Base-by-base conservation (phyloP, 192 early-diverging fungal genomes). In the Coemansia sp. region DNA sequence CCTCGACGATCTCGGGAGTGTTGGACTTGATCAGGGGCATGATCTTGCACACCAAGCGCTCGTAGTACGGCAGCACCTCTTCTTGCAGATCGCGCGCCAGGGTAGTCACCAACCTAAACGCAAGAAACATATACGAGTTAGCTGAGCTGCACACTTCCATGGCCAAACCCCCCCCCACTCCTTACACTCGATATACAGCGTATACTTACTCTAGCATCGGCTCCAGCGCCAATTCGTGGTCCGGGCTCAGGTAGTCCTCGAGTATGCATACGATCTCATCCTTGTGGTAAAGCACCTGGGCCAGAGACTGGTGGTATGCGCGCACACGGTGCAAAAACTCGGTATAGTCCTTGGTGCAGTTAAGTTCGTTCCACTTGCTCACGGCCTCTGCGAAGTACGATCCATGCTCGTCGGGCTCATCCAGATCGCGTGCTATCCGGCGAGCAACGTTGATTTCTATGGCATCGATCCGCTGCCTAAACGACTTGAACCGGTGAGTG, bases 281-380 rank as follows among this genome's bases (percentile, higher is more conserved):
- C 69, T 97, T 95, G 75, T 99, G 94, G 71, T 94, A 94, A 8
- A 99, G 82, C 20, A 99, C 82, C 68, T 92, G 89, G n/a, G 94
- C 88, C 15, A 99, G 82, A 12, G 92, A 92, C 70, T 90, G 84
- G 59, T 86, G 79, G 59, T 87, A 83, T 27, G 82, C 76, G 43
- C 76, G 77, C 24, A 97, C 82, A 7, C 92, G 90, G 14, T 84
- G 78, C 20, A 82, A 68, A 71, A 98, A 94, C 14, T 76, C 78
- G 7, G 85, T 85, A 73, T 94, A 99, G 57, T 92, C 86, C 35
- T 78, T 84, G 4, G 97, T 96, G 64, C 91, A 84, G 77, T 99
- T 97, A n/a, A 95, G 84, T 59, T 99, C 97, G 49, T 79, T 84
- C 93, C 94, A 96, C 60, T 88, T 85, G 20, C 85, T 82, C n/a